Evolutionary conservation across 179 eudicot species (phyloP), one percentile per base, ranked within the genome.

Genomic region (Drosera spatulata): DNA sequence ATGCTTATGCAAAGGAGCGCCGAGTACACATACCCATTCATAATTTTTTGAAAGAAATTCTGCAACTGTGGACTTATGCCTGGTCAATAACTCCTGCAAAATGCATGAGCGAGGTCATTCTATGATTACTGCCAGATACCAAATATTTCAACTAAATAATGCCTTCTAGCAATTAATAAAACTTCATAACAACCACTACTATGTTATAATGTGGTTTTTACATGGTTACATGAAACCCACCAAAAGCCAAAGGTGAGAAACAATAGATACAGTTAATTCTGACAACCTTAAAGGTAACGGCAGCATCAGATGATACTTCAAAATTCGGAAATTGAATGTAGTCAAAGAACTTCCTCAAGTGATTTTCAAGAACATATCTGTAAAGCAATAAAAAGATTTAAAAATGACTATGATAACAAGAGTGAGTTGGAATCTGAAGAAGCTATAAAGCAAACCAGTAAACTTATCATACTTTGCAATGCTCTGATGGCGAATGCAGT

Each of bases 401-500:
- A 22, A 22, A 22, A 22, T 22, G 33, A 22, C 33, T 22, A 22
- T 22, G 33, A 22, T 22, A 22, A 22, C 33, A 22, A 22, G 33
- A 22, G 61, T 39, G 12, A 65, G 61, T 10, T 58, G 22, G 43
- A 10, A 42, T n/a, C 7, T 58, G 9, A 12, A n/a, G 12, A 43
- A 3, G 38, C 10, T 11, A 42, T 11, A 12, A 48, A 58, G 13
- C n/a, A 6, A 10, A 43, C 4, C 22, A 41, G 6, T 13, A 3
- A 13, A 2, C 42, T 14, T 10, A 41, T 53, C 76, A 75, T 66
- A 84, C 90, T 71, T 79, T 55, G 90, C 90, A 70, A 84, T 76
- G 72, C 65, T 74, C 66, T 84, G 90, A 61, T 84, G 90, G 50
- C 90, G 84, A 70, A 84, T 84, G 75, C 90, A 84, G 42, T 79